Conservation (phyloP, 306 rosid species). For the Vicia sativa region DNA sequence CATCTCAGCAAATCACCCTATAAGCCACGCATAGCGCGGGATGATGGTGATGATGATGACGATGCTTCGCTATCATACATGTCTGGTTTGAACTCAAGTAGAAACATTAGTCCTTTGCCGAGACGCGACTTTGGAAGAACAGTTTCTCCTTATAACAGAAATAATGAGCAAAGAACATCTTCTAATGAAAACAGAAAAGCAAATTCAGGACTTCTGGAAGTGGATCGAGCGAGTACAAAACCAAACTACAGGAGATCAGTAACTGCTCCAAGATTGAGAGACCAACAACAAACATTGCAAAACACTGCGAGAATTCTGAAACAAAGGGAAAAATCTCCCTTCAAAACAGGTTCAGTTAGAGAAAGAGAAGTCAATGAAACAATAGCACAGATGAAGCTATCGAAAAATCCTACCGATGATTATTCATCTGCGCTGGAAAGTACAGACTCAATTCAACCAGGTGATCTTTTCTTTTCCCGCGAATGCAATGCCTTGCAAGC, state of each 20-base stretch:
- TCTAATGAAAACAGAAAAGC: conserved; percentile 20
- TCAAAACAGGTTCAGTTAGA: conserved; percentile 50
- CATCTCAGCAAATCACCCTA: conserved; percentile 67
- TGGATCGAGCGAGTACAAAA: conserved; percentile 45
- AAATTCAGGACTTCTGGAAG: conserved; percentile 25
- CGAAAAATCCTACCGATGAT: conserved; percentile 26
- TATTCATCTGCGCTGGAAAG: conserved; percentile 45
- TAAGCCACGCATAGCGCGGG: conserved; percentile 47
- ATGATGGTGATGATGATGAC: conserved; percentile 6
- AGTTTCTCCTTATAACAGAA: conserved; percentile 48
- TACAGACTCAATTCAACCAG: conserved; percentile 64
- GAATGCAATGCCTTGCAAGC: conserved; percentile 51
- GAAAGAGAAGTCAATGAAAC: conserved; percentile 76
- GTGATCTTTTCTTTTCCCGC: conserved; percentile 82
- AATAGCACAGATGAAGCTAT: conserved; percentile 57
- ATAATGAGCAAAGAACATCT: conserved; percentile 35
- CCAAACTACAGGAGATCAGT: conserved; percentile 53
- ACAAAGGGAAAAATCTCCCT: conserved; percentile 42
- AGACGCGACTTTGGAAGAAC: conserved; percentile 56
- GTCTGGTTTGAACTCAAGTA: conserved; percentile 37
- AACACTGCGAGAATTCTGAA: conserved; percentile 40
- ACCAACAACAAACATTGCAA: conserved; percentile 34
- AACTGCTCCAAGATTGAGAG: conserved; percentile 74
- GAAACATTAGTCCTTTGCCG: conserved; percentile 58
- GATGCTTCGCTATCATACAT: conserved; percentile 22